A percentile compares a stretch with the other conserved stretches of the same genome.
Evolutionary conservation across 345 rosid species (phyloP).

Genomic region (Gossypium thurberi): DNA sequence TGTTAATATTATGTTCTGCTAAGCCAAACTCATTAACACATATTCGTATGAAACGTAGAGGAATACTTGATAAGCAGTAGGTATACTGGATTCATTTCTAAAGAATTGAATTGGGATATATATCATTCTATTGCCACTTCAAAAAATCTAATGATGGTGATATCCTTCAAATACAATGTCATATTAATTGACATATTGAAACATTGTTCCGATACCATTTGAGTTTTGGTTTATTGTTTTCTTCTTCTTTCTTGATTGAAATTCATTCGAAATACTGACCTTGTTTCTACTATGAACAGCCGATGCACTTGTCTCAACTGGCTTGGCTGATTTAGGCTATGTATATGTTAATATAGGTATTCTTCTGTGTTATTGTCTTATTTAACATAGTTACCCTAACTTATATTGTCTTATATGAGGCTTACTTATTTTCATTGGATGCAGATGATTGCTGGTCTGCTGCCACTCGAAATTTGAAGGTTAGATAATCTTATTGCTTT

Average conservation of each 20-base stretch:
- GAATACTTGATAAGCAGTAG: no score
- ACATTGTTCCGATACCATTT: background rate
- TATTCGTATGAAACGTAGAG: no score
- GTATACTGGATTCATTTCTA: no score
- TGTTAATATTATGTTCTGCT: background rate
- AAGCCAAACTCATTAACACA: background rate
- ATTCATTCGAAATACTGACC: slow-evolving; percentile 15
- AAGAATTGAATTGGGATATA: no score
- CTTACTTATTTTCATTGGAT: slow-evolving; percentile 25
- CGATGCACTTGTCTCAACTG: slow-evolving; percentile 83
- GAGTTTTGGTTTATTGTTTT: background rate
- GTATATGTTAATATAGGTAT: slow-evolving; percentile 79
- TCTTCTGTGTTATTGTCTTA: background rate
- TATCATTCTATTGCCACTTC: no score
- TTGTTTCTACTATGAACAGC: slow-evolving; percentile 37
- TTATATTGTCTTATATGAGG: slow-evolving; percentile 14
- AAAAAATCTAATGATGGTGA: no score
- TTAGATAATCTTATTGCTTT: slow-evolving; percentile 16
- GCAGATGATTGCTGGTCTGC: slow-evolving; percentile 98
- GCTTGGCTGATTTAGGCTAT: slow-evolving; percentile 90
- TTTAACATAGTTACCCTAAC: background rate
- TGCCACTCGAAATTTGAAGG: slow-evolving; percentile 52
- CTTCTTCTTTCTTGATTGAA: slow-evolving; percentile 9
- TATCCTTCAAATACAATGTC: no score
- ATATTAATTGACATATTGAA: background rate